These are phyloP conservation scores for Amanita pseudoporphyria DNA, from an alignment of 768 basidiomycete species.

Conservation along the genomic window DNA sequence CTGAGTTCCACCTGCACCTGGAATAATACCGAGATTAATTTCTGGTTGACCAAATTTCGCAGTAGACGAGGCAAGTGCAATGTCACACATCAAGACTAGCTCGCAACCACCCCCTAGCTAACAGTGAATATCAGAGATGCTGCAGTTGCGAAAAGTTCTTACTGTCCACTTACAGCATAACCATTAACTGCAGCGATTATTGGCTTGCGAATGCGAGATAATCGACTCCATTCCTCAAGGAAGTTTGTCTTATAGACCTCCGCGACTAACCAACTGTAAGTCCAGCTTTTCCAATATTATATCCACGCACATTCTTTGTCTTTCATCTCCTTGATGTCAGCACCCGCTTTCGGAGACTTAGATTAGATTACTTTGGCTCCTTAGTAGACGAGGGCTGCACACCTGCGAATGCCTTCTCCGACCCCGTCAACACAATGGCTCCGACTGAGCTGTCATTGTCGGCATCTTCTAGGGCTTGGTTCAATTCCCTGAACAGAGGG, in stretches of 20 bases:
- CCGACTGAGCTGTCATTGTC: slow-evolving; percentile 66
- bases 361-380: not conserved
- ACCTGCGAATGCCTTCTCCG: slow-evolving; percentile 91
- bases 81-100: slow-evolving; percentile 93
- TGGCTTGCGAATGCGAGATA: slow-evolving; percentile 76
- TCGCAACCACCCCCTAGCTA: slow-evolving; percentile 98
- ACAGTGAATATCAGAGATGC: not conserved
- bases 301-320: slow-evolving; percentile 74
- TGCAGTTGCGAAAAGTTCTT: not conserved
- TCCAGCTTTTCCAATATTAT: not conserved
- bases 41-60: slow-evolving; percentile 96
- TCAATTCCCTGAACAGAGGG: slow-evolving; percentile 75
- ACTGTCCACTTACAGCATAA: slow-evolving; percentile 55
- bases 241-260: slow-evolving; percentile 85
- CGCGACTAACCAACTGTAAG: slow-evolving; percentile 38
- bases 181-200: slow-evolving; percentile 96
- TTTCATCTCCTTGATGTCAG: slow-evolving; percentile 99
- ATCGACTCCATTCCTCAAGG: slow-evolving; percentile 72
- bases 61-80: slow-evolving; percentile 83
- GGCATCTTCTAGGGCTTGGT: slow-evolving; percentile 60
- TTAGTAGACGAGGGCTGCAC: slow-evolving; percentile 17
- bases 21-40: slow-evolving; percentile 91
- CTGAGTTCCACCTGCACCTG: slow-evolving; percentile 94
- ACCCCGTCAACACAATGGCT: slow-evolving; percentile 88
- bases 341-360: slow-evolving; percentile 53